These are phyloP conservation scores for Dillenia turbinata DNA, from an alignment of 164 flowering plant species.

Conservation along the genomic window DNA sequence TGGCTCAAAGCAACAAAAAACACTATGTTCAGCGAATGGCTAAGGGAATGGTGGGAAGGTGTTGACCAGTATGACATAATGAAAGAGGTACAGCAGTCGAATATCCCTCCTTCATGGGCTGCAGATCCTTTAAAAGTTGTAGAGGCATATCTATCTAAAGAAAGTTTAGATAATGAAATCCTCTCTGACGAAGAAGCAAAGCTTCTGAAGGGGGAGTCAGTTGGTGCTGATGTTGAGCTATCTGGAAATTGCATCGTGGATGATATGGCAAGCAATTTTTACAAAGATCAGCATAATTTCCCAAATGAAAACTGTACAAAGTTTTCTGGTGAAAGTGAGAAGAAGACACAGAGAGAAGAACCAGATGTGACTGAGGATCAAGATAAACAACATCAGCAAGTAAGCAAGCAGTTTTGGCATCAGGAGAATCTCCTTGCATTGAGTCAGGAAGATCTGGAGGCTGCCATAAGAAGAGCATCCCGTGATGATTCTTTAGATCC, in stretches of 20 bases:
- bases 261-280: conserved; percentile 12
- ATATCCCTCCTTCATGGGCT: conserved; percentile 20
- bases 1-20: conserved; percentile 63
- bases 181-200: conserved; percentile 9
- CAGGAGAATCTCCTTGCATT: conserved; percentile 33
- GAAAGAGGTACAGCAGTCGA: conserved; percentile 23
- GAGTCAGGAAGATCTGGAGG: conserved; percentile 68
- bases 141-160: conserved; percentile 41
- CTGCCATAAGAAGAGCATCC: conserved; percentile 53
- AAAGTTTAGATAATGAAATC: conserved; percentile 16
- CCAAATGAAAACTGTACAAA: conserved; percentile 20
- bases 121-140: conserved; percentile 50
- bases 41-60: conserved; percentile 86
- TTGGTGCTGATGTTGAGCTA: conserved; percentile 12
- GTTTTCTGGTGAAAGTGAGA: conserved; percentile 14
- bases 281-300: conserved; percentile 14
- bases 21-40: conserved; percentile 91
- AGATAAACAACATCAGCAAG: conserved; percentile 20
- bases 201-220: conserved; percentile 8
- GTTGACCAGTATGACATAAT: conserved; percentile 13
- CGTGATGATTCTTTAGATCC: conserved; percentile 58
- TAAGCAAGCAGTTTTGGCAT: conserved; percentile 19
- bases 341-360: conserved; percentile 19
- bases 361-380: conserved; percentile 9
- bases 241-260: conserved; percentile 13